Conservation (phyloP, 345 rosid species). For the Sapria himalayana region DNA sequence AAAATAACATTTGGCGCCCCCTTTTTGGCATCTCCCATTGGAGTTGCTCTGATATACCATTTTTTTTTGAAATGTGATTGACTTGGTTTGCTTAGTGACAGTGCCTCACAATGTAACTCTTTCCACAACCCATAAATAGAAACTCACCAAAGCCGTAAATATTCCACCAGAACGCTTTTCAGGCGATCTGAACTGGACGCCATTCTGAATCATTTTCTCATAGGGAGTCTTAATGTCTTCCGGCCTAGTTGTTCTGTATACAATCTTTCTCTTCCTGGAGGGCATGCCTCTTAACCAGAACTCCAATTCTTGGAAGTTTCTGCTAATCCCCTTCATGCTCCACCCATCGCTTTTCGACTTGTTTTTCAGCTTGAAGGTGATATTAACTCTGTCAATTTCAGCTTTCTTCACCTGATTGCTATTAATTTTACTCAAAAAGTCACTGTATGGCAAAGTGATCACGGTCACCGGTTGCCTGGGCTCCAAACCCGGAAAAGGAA, state of each 20-base stretch:
- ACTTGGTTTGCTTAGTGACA: too few species aligned
- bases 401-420: slow-evolving; percentile 59
- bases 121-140: too few species aligned
- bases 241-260: slow-evolving; percentile 67
- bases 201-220: slow-evolving; percentile 82
- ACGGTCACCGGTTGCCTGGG: slow-evolving; percentile 42
- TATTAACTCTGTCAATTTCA: slow-evolving; percentile 70
- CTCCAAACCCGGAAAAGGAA: slow-evolving; percentile 70
- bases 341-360: slow-evolving; percentile 23
- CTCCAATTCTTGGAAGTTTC: slow-evolving; percentile 42
- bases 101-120: too few species aligned
- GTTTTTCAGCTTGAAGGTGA: slow-evolving; percentile 59
- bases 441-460: slow-evolving; percentile 69
- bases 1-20: too few species aligned
- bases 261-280: slow-evolving; percentile 38
- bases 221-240: slow-evolving; percentile 70
- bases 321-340: slow-evolving; percentile 14
- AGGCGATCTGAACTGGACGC: slow-evolving; percentile 79
- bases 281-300: slow-evolving; percentile 28
- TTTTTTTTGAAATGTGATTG: too few species aligned
- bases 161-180: slow-evolving; percentile 71
- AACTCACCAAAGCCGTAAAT: slow-evolving; percentile 59
- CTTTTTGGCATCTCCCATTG: too few species aligned
- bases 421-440: slow-evolving; percentile 52
- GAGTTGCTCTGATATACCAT: too few species aligned